Evolutionary conservation across 2,329 filamentous ascomycete genomes (phyloP).

Genomic region (Colletotrichum noveboracense): DNA sequence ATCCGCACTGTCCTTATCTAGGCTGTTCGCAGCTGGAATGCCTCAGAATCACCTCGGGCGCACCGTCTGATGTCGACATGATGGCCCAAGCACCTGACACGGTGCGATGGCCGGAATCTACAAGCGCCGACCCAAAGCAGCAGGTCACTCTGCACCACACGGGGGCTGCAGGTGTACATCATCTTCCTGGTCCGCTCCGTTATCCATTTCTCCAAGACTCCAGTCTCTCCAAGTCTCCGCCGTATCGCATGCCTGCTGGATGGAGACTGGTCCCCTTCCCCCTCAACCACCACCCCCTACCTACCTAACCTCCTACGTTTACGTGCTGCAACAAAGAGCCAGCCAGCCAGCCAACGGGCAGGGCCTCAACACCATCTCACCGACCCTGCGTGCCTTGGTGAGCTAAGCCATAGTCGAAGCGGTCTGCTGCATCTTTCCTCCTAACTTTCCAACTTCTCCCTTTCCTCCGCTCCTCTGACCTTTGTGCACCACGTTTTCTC

Average conservation of each 20-base stretch:
- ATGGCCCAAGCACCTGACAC: constrained; percentile 11
- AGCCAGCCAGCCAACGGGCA: constrained; percentile 11
- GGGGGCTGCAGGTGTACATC: constrained; percentile 11
- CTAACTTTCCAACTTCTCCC: background rate
- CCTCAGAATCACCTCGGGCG: background rate
- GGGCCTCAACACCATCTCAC: constrained; percentile 21
- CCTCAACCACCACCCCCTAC: background rate
- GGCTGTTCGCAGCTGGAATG: background rate
- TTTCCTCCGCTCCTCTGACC: background rate
- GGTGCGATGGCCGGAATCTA: constrained; percentile 9
- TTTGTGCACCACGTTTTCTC: background rate
- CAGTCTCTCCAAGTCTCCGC: background rate
- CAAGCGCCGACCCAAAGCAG: background rate
- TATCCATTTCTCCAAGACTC: background rate
- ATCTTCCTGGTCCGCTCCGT: background rate
- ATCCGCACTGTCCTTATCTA: constrained; percentile 13
- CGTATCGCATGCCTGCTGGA: constrained; percentile 7
- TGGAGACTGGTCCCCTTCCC: background rate
- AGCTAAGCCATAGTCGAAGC: constrained; percentile 15
- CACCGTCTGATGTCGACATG: background rate
- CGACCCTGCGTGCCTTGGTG: constrained; percentile 18
- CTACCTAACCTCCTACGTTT: background rate
- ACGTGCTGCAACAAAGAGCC: constrained; percentile 10
- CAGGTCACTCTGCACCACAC: background rate
- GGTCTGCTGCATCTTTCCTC: constrained; percentile 5